A percentile compares a stretch with the other conserved stretches of the same genome.
Conservation (phyloP, 371 early-diverging fungal species). For the Mortierella sp. region DNA sequence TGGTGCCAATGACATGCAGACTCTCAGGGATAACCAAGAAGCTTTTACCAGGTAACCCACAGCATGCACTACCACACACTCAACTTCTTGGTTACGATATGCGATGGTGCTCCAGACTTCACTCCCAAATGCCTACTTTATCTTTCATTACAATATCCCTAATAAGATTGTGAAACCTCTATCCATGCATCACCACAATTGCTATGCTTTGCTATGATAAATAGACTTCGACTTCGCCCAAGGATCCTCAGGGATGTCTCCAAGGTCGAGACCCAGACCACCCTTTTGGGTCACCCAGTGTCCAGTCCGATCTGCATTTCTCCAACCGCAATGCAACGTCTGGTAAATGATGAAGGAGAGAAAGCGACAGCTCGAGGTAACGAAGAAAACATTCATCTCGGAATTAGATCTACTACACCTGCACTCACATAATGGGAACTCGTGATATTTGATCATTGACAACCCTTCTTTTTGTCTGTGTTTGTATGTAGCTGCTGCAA, state of each 20-base stretch:
- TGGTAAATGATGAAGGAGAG: constrained; percentile 74
- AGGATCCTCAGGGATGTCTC: constrained; percentile 84
- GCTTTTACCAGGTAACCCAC: constrained; percentile 34
- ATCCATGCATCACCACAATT: too few species aligned
- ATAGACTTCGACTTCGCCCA: constrained; percentile 81
- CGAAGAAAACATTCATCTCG: not conserved
- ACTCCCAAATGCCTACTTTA: not conserved
- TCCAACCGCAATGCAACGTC: constrained; percentile 69
- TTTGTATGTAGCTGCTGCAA: constrained; percentile 36
- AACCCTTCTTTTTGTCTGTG: not conserved
- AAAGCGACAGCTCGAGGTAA: constrained; percentile 70
- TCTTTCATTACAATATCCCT: not conserved
- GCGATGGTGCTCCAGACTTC: too few species aligned
- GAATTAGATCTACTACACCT: too few species aligned
- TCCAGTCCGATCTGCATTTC: constrained; percentile 61
- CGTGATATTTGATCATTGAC: not conserved
- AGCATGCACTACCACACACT: not conserved
- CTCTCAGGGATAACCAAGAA: constrained; percentile 51
- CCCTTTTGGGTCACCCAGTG: constrained; percentile 69
- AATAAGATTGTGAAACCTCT: too few species aligned
- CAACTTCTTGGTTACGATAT: too few species aligned
- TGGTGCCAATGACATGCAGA: constrained; percentile 58
- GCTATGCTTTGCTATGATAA: not conserved
- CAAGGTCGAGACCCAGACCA: constrained; percentile 70
- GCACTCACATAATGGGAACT: too few species aligned